Base-by-base conservation (phyloP, 2,329 filamentous ascomycete species). In the Aureobasidium melanogenum region DNA sequence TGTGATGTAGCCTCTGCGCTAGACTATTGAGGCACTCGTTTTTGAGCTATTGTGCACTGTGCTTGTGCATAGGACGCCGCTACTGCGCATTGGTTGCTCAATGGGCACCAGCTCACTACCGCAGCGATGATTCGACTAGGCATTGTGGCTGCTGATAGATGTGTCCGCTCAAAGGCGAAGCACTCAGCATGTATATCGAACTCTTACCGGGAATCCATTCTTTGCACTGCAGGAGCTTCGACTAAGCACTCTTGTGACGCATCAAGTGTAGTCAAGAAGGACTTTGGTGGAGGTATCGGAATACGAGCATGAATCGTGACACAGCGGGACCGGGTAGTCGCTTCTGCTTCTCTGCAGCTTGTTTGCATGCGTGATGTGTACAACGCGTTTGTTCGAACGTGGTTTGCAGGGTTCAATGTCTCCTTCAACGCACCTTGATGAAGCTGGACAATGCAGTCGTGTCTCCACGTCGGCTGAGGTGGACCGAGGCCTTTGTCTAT, bases 381-480 rank as follows among this genome's bases (percentile, higher is more conserved):
- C 22, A 10, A 26, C n/a, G 28, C 38, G 9, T 43, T 34, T 38
- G 39, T 43, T 34, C 26, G 10, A 15, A 43, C 38, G 10, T 44
- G 38, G 39, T 56, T 34, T 56, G 52, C 30, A 44, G 38, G 34
- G 14, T 28, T 17, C 22, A 5, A 30, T 22, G 52, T 34, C 28
- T 47, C 54, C 26, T 46, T 10, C 22, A 38, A 15, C 14, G 24
- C 24, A 57, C 54, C 54, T 57, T 57, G 54, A 57, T 57, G 54
- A 47, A 43, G 39, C 52, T 43, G 52, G 14, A 56, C 38, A 43
- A 56, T 56, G 50, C 50, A 54, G 50, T n/a, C 15, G 5, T 36
- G 41, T 58, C 43, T 58, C 54, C 54, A 58, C 54, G 54, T 15
- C 41, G 39, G 39, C 4, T 54, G 17, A n/a, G 36, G 5, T 56